These are phyloP conservation scores for Beta lomatogona DNA, from an alignment of 179 eudicot genomes.

Conservation along the genomic window DNA sequence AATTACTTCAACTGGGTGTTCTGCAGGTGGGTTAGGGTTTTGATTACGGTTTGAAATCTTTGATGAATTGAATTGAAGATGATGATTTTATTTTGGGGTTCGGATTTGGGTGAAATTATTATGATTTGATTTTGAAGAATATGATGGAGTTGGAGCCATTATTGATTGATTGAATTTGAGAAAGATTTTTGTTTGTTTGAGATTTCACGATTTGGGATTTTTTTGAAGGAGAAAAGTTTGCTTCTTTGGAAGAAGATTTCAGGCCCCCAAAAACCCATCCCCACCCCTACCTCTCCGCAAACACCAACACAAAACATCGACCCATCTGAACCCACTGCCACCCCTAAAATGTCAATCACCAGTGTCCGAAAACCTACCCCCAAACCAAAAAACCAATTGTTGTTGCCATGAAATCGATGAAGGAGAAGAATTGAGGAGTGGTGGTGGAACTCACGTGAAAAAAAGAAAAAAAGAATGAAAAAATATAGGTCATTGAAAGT, in stretches of 20 bases:
- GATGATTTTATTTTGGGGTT: constrained; percentile 74
- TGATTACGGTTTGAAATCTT: constrained; percentile 44
- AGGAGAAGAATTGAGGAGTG: too few species aligned
- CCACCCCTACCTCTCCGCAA: too few species aligned
- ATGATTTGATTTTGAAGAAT: constrained; percentile 53
- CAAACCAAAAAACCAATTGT: too few species aligned
- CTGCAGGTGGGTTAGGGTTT: constrained; percentile 41
- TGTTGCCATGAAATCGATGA: too few species aligned
- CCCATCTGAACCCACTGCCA: too few species aligned
- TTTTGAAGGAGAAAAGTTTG: constrained; percentile 13
- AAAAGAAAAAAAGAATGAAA: too few species aligned
- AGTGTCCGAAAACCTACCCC: too few species aligned
- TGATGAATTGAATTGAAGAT: constrained; percentile 51
- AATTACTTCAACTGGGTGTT: constrained; percentile 92
- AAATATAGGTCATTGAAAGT: too few species aligned
- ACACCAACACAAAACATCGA: too few species aligned
- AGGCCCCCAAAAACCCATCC: too few species aligned
- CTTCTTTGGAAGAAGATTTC: constrained; percentile 11
- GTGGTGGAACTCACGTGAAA: too few species aligned
- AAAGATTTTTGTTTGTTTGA: background rate
- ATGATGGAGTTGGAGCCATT: constrained; percentile 73
- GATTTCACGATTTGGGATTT: background rate
- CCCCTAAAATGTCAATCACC: too few species aligned
- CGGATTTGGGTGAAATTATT: constrained; percentile 43
- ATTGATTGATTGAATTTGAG: background rate